A percentile compares a stretch with the other conserved stretches of the same genome.
These are phyloP conservation scores for Amanita rubescens DNA, from an alignment of 768 basidiomycete species.

Conservation along the genomic window DNA sequence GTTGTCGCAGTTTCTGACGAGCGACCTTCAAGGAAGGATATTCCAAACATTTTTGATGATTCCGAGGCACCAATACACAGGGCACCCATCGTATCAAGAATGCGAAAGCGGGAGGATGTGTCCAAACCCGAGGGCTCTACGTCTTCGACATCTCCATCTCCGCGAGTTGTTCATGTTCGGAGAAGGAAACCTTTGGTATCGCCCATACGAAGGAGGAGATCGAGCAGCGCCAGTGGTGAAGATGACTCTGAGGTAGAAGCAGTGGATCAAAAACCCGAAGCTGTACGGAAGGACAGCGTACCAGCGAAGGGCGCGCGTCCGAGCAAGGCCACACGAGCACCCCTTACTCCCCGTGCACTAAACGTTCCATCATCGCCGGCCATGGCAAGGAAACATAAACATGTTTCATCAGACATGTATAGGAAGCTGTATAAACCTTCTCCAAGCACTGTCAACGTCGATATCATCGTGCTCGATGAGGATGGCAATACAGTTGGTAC, in stretches of 20 bases:
- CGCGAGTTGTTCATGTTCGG: constrained; percentile 32
- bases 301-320: constrained; percentile 3
- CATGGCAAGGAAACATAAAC: constrained; percentile 12
- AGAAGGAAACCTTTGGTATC: constrained; percentile 32
- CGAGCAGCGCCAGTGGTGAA: neutral
- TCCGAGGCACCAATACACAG: constrained; percentile 29
- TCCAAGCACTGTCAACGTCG: constrained; percentile 49
- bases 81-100: constrained; percentile 33
- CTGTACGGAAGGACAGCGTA: constrained; percentile 8
- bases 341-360: constrained; percentile 22
- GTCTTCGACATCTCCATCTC: constrained; percentile 23
- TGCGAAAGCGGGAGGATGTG: constrained; percentile 41
- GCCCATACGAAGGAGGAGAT: constrained; percentile 26
- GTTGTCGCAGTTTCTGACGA: constrained; percentile 43
- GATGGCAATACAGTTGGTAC: constrained; percentile 48
- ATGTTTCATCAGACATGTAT: neutral
- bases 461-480: constrained; percentile 62
- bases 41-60: constrained; percentile 36
- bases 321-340: constrained; percentile 16
- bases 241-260: neutral
- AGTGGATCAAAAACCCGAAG: neutral
- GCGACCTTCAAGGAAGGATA: constrained; percentile 20
- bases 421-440: constrained; percentile 21
- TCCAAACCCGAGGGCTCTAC: constrained; percentile 11
- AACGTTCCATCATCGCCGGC: constrained; percentile 34